These are phyloP conservation scores for Aspergillus campestris DNA, from an alignment of 495 filamentous ascomycete genomes.

Conservation along the genomic window DNA sequence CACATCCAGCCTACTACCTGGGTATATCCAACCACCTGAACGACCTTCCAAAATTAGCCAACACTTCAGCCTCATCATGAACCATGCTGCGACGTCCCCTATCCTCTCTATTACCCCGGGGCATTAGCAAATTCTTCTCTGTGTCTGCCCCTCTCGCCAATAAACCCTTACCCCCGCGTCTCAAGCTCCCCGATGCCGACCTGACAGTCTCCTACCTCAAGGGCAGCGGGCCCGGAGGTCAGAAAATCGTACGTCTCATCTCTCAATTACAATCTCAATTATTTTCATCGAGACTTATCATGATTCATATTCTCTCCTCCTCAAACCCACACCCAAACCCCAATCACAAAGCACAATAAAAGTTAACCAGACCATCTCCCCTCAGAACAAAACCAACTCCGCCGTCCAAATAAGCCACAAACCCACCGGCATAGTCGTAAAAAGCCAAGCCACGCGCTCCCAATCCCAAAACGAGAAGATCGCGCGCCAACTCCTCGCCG, in stretches of 20 bases:
- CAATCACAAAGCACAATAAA: neutral
- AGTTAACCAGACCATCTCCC: neutral
- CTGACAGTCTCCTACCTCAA: conserved; percentile 81
- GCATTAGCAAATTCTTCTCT: conserved; percentile 16
- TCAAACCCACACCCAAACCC: neutral
- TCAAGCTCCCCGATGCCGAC: conserved; percentile 66
- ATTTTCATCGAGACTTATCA: no score
- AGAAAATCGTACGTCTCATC: conserved; percentile 63
- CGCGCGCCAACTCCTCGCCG: conserved; percentile 68
- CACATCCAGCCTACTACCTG: neutral
- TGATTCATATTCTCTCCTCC: conserved; percentile 1
- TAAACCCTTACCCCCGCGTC: conserved; percentile 65
- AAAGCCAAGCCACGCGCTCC: conserved; percentile 84
- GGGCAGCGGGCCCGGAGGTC: conserved; percentile 86
- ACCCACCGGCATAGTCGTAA: conserved; percentile 82
- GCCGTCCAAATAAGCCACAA: conserved; percentile 90
- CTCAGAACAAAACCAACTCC: conserved; percentile 89
- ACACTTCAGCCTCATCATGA: neutral
- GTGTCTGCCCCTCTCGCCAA: conserved; percentile 15
- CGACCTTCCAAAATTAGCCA: no score
- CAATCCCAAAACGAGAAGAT: conserved; percentile 83
- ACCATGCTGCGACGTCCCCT: neutral
- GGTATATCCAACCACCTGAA: no score
- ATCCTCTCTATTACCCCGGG: neutral
- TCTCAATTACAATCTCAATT: no score